These are phyloP conservation scores for Cicer pinnatifidum DNA, from an alignment of 306 rosid genomes.

Conservation along the genomic window DNA sequence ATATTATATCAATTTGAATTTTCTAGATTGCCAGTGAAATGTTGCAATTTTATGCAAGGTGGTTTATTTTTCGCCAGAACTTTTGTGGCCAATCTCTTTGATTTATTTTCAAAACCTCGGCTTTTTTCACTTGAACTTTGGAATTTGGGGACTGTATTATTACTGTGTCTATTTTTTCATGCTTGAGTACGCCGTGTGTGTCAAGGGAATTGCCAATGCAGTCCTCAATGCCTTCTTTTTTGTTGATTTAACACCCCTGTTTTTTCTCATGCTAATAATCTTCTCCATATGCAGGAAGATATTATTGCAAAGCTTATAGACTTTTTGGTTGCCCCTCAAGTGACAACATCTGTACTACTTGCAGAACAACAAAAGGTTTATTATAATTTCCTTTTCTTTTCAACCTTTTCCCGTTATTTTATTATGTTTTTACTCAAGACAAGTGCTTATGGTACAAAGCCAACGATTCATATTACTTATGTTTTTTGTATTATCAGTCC, in stretches of 20 bases:
- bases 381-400: constrained; percentile 16
- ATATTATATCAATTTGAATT: neutral
- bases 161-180: neutral
- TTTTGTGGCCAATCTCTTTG: neutral
- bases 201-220: neutral
- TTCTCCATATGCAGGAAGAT: constrained; percentile 72
- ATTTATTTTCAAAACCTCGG: neutral
- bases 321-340: constrained; percentile 82
- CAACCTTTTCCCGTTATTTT: constrained; percentile 7
- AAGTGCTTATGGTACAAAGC: neutral
- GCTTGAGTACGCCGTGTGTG: neutral
- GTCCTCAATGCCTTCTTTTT: constrained; percentile 2
- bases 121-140: neutral
- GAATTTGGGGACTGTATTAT: neutral
- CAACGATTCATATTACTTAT: constrained; percentile 31
- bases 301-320: constrained; percentile 73
- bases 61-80: neutral
- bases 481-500: constrained; percentile 53
- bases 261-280: constrained; percentile 31
- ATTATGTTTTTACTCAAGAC: neutral
- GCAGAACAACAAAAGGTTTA: constrained; percentile 77
- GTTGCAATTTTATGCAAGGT: neutral
- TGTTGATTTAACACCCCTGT: neutral
- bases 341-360: constrained; percentile 65
- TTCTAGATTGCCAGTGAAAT: neutral